These are phyloP conservation scores for Xylariaceae sp. DNA, from an alignment of 2,329 filamentous ascomycete genomes.

Conservation along the genomic window DNA sequence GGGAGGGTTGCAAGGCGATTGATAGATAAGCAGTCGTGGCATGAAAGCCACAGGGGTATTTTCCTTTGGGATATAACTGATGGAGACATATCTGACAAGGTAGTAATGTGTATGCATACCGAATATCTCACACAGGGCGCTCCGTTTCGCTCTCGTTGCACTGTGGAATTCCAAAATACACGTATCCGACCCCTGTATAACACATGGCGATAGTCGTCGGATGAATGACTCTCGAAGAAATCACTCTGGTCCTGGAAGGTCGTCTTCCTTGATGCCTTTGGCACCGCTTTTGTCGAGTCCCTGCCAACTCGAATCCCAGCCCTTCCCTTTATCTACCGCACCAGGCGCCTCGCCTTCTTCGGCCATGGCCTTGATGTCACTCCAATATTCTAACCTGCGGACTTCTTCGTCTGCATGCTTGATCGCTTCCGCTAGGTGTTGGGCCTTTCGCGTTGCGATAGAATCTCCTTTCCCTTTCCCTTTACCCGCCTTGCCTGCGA, in stretches of 20 bases:
- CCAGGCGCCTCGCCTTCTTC: constrained; percentile 47
- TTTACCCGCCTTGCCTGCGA: constrained; percentile 28
- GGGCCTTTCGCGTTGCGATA: constrained; percentile 45
- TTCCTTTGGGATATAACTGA: no score
- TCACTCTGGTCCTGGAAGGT: constrained; percentile 14
- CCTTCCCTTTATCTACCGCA: constrained; percentile 42
- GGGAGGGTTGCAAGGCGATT: no score
- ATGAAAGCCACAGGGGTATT: no score
- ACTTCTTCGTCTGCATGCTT: constrained; percentile 78
- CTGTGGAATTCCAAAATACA: constrained; percentile 13
- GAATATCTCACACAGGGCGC: no score
- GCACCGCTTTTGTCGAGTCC: constrained; percentile 53
- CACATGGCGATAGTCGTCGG: not conserved
- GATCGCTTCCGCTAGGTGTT: constrained; percentile 71
- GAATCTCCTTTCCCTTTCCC: constrained; percentile 31
- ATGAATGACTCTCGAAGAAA: not conserved
- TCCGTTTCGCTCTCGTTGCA: constrained; percentile 2
- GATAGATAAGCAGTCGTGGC: no score
- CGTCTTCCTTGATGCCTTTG: constrained; percentile 18
- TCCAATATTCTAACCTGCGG: constrained; percentile 81
- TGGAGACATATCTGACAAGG: no score
- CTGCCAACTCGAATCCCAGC: constrained; percentile 47
- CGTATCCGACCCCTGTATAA: constrained; percentile 6
- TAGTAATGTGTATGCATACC: no score
- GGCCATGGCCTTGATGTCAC: constrained; percentile 71